These are phyloP conservation scores for Graphilbum fragrans DNA, from an alignment of 2,329 filamentous ascomycete species.

Conservation along the genomic window DNA sequence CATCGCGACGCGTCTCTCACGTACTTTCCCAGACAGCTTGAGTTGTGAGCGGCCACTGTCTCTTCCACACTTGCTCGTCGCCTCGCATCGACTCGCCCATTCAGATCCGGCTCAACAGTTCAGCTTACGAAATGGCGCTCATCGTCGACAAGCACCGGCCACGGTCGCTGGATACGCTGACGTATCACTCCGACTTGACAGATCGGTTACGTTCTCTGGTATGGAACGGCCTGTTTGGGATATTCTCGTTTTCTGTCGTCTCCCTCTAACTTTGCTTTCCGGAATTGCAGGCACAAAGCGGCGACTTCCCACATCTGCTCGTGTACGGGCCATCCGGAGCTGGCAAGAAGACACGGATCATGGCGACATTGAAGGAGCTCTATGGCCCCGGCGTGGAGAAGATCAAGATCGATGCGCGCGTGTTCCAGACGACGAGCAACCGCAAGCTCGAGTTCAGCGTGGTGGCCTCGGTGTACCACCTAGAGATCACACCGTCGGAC, in stretches of 20 bases:
- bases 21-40: too few species aligned
- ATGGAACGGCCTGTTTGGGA: slow-evolving; percentile 12
- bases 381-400: slow-evolving; percentile 97
- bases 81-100: too few species aligned
- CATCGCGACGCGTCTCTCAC: too few species aligned
- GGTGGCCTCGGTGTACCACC: slow-evolving; percentile 90
- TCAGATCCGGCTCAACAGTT: too few species aligned
- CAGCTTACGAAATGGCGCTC: slow-evolving; percentile 41
- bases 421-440: slow-evolving; percentile 91
- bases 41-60: too few species aligned
- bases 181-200: slow-evolving; percentile 83
- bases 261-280: slow-evolving; percentile 1
- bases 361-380: slow-evolving; percentile 87
- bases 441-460: slow-evolving; percentile 99
- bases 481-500: slow-evolving; percentile 95
- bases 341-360: slow-evolving; percentile 94
- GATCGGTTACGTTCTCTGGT: slow-evolving; percentile 78
- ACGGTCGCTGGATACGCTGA: slow-evolving; percentile 62
- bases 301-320: slow-evolving; percentile 94
- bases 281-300: slow-evolving; percentile 66
- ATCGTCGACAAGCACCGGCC: slow-evolving; percentile 64
- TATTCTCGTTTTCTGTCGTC: not conserved
- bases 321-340: slow-evolving; percentile 95
- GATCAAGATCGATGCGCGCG: slow-evolving; percentile 96
- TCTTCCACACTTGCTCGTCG: too few species aligned